These are phyloP conservation scores for Cucurbita argyrosperma DNA, from an alignment of 306 rosid genomes.

Conservation along the genomic window DNA sequence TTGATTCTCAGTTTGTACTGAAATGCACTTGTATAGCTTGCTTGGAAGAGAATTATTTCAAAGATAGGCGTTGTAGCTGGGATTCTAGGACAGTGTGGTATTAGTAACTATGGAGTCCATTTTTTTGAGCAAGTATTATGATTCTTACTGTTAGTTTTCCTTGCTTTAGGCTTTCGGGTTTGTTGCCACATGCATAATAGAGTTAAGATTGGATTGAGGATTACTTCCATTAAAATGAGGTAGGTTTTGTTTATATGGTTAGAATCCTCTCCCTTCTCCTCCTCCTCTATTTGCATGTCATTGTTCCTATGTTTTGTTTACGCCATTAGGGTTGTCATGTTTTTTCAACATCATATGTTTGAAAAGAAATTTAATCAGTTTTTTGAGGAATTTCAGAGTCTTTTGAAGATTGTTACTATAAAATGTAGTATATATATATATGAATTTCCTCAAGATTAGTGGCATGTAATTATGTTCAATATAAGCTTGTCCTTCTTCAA, in stretches of 20 bases:
- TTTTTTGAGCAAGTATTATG: background rate
- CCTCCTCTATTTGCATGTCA: background rate
- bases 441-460: background rate
- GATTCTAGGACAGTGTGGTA: background rate
- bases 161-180: background rate
- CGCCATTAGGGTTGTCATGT: background rate
- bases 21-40: background rate
- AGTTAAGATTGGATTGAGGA: background rate
- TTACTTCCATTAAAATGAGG: background rate
- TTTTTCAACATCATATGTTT: background rate
- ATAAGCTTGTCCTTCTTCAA: background rate
- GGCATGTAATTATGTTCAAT: background rate
- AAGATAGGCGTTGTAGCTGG: background rate
- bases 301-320: background rate
- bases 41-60: background rate
- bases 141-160: conserved; percentile 1
- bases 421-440: background rate
- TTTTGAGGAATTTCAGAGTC: background rate
- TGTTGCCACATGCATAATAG: conserved; percentile 1
- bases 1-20: background rate
- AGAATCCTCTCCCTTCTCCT: background rate
- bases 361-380: background rate
- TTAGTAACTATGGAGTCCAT: background rate
- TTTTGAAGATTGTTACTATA: background rate
- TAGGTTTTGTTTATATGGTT: background rate